phyloP scores from a whole-genome alignment of 805 yeast species.

The Spencermartinsiella europaea region DNA sequence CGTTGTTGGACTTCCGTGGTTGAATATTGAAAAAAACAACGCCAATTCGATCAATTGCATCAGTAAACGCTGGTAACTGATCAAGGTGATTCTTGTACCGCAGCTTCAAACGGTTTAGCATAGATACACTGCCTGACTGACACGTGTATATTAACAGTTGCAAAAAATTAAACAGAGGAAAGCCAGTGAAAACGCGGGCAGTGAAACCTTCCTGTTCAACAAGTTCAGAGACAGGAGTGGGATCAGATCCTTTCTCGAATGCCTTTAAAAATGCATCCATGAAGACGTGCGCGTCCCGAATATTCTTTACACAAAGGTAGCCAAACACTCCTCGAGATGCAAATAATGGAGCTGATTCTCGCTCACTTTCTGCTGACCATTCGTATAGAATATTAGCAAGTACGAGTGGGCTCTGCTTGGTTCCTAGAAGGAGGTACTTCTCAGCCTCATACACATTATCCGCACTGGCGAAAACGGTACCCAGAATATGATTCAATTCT shows the following conservation, averaged over 20 bases:
- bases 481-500: constrained; percentile 67
- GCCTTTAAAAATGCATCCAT: constrained; percentile 34
- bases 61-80: constrained; percentile 34
- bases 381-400: constrained; percentile 45
- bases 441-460: constrained; percentile 63
- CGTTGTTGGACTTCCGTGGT: constrained; percentile 48
- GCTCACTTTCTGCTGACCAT: constrained; percentile 37
- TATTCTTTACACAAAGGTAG: constrained; percentile 62
- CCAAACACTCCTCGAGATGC: constrained; percentile 64
- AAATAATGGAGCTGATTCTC: constrained; percentile 25
- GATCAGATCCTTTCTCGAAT: constrained; percentile 25
- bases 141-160: constrained; percentile 61
- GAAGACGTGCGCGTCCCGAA: constrained; percentile 50
- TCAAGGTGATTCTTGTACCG: constrained; percentile 41
- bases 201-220: constrained; percentile 30
- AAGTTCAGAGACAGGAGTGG: constrained; percentile 15
- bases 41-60: constrained; percentile 55
- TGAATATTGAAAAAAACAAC: constrained; percentile 54
- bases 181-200: constrained; percentile 37
- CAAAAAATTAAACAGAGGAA: constrained; percentile 57
- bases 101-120: constrained; percentile 48
- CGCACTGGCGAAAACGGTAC: constrained; percentile 49
- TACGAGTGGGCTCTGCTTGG: constrained; percentile 41
- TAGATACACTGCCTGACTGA: constrained; percentile 46
- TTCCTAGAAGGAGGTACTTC: constrained; percentile 64